Percentiles rank a stretch among this genome's conserved stretches.
These are phyloP conservation scores for Ganoderma meredithae DNA, from an alignment of 1,284 basidiomycete species.

Conservation along the genomic window DNA sequence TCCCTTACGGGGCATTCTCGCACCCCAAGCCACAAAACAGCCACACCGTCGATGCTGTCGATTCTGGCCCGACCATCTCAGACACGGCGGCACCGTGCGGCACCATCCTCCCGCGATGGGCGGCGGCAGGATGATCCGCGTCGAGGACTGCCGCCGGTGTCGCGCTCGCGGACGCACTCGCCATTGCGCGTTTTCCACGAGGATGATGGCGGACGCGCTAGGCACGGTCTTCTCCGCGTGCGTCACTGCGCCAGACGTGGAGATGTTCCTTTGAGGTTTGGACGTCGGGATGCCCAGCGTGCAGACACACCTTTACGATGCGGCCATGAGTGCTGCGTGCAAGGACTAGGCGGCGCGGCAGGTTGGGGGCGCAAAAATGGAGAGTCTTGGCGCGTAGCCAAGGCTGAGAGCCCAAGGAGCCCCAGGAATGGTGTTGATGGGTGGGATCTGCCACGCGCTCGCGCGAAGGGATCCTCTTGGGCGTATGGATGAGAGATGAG, in stretches of 20 bases:
- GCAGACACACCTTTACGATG: no score
- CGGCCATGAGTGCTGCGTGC: no score
- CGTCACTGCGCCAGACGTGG: constrained; percentile 18
- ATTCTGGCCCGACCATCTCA: constrained; percentile 30
- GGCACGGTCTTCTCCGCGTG: constrained; percentile 19
- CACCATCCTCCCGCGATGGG: constrained; percentile 34
- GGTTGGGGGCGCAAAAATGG: no score
- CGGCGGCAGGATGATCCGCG: background rate
- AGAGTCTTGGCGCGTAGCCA: no score
- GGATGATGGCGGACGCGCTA: constrained; percentile 6
- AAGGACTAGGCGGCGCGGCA: no score
- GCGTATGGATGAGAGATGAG: constrained; percentile 84
- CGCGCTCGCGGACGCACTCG: constrained; percentile 35
- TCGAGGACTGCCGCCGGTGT: background rate
- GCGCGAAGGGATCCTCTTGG: constrained; percentile 69
- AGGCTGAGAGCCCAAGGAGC: constrained; percentile 35
- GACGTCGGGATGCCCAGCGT: no score
- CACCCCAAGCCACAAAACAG: constrained; percentile 28
- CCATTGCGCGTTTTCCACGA: constrained; percentile 16
- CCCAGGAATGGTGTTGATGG: constrained; percentile 79
- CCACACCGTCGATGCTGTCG: constrained; percentile 16
- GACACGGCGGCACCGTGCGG: constrained; percentile 22
- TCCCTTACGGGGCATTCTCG: constrained; percentile 36
- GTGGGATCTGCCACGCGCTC: constrained; percentile 66
- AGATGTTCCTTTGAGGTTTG: no score